phyloP scores from a whole-genome alignment of 768 basidiomycete genomes.

The Lactarius hengduanensis region DNA sequence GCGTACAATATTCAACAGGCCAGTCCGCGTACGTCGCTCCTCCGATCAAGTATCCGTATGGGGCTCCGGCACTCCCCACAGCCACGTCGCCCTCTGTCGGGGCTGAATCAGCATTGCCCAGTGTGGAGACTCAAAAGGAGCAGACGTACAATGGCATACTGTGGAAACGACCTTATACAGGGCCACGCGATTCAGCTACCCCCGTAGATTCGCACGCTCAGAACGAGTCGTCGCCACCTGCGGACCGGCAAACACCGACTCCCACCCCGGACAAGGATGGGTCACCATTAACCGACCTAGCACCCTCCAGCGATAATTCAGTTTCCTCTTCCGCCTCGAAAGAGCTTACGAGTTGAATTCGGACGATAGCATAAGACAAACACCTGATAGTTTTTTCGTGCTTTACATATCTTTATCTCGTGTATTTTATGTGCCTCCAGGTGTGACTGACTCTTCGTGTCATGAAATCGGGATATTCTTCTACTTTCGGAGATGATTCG shows the following conservation, averaged over 20 bases:
- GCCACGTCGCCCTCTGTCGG: background rate
- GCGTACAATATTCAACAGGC: constrained; percentile 12
- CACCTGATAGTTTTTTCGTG: background rate
- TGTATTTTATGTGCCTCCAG: constrained; percentile 20
- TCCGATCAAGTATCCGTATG: constrained; percentile 22
- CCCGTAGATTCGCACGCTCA: constrained; percentile 3
- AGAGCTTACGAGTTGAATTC: background rate
- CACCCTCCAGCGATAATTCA: background rate
- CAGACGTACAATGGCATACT: constrained; percentile 15
- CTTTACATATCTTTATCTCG: constrained; percentile 22
- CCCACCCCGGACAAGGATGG: background rate
- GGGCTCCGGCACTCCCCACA: constrained; percentile 11
- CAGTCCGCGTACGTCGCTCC: constrained; percentile 26
- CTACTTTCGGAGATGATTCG: background rate
- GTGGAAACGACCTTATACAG: constrained; percentile 25
- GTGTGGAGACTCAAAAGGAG: constrained; percentile 5
- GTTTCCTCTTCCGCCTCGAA: background rate
- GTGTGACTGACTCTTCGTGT: background rate
- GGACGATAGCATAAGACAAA: constrained; percentile 1
- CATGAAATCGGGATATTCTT: background rate
- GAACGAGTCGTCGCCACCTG: background rate
- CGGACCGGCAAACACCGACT: background rate
- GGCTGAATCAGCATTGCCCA: background rate
- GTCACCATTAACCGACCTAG: background rate
- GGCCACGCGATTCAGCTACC: constrained; percentile 7